These are phyloP conservation scores for Pythium pyrilobum DNA, from an alignment of 352 stramenopile species.

Conservation along the genomic window DNA sequence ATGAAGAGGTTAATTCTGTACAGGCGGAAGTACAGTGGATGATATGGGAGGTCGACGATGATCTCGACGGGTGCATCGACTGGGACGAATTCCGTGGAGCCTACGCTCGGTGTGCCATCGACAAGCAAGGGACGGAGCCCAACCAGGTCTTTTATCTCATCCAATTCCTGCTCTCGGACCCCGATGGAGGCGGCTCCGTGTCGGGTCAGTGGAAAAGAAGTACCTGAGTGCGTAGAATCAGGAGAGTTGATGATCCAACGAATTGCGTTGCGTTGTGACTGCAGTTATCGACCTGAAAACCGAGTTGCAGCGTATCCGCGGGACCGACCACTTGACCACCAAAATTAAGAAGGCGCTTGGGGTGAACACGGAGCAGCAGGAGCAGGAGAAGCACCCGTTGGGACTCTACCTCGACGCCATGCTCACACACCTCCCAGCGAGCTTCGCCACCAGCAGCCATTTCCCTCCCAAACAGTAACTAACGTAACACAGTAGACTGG, in stretches of 20 bases:
- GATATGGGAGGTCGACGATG: constrained; percentile 96
- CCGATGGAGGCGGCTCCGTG: constrained; percentile 84
- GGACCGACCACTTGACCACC: constrained; percentile 31
- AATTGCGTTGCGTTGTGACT: neutral
- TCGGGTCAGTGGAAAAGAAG: constrained; percentile 55
- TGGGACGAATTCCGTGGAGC: constrained; percentile 93
- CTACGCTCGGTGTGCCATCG: constrained; percentile 87
- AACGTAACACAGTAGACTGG: neutral
- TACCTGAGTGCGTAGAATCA: no score
- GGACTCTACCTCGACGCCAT: constrained; percentile 45
- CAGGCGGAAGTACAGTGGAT: constrained; percentile 93
- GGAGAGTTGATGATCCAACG: no score
- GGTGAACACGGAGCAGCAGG: constrained; percentile 34
- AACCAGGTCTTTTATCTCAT: constrained; percentile 92
- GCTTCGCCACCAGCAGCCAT: constrained; percentile 17
- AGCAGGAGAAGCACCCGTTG: constrained; percentile 41
- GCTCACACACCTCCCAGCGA: constrained; percentile 30
- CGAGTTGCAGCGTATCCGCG: constrained; percentile 41
- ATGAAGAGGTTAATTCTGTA: neutral
- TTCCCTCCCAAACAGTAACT: constrained; percentile 12
- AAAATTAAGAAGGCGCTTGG: constrained; percentile 37
- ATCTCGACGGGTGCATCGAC: constrained; percentile 88
- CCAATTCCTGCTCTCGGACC: constrained; percentile 94
- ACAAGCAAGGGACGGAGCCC: constrained; percentile 91
- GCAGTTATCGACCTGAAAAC: constrained; percentile 41